A percentile compares a stretch with the other conserved stretches of the same genome.
Evolutionary conservation across 1,139 yeast species (phyloP).

Genomic region (Zygoascus sp.): DNA sequence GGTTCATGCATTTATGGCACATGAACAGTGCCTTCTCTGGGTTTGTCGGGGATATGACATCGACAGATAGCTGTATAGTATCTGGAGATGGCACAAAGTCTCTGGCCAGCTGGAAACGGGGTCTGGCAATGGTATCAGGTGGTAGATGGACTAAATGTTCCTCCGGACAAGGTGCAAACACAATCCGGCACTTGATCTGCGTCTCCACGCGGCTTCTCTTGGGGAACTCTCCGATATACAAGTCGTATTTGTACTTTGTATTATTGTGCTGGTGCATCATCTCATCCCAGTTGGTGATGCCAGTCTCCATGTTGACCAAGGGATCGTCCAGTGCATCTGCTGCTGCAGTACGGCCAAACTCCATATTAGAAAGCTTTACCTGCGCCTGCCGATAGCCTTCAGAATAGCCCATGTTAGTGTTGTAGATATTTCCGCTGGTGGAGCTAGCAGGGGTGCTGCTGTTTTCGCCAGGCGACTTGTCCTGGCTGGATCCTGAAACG

Average conservation of each 20-base stretch:
- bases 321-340: constrained; percentile 1
- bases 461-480: background rate
- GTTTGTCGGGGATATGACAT: constrained; percentile 38
- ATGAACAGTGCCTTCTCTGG: constrained; percentile 58
- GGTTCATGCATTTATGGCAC: constrained; percentile 80
- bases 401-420: constrained; percentile 1
- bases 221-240: constrained; percentile 63
- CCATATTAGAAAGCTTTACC: constrained; percentile 18
- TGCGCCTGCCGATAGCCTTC: constrained; percentile 21
- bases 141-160: constrained; percentile 74
- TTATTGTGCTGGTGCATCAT: constrained; percentile 4
- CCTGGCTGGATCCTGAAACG: background rate
- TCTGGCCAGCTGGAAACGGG: constrained; percentile 59
- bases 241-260: constrained; percentile 44
- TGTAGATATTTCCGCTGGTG: background rate
- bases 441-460: background rate
- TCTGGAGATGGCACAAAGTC: constrained; percentile 33
- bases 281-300: constrained; percentile 13
- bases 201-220: constrained; percentile 87
- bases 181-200: constrained; percentile 72
- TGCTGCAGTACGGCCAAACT: constrained; percentile 20
- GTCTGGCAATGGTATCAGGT: constrained; percentile 79
- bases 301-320: background rate
- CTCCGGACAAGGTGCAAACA: constrained; percentile 67
- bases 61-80: constrained; percentile 34